Percentiles rank a stretch among this genome's conserved stretches.
phyloP scores from a whole-genome alignment of 108 stramenopile species.

The Pseudonitzschia delicatissima region DNA sequence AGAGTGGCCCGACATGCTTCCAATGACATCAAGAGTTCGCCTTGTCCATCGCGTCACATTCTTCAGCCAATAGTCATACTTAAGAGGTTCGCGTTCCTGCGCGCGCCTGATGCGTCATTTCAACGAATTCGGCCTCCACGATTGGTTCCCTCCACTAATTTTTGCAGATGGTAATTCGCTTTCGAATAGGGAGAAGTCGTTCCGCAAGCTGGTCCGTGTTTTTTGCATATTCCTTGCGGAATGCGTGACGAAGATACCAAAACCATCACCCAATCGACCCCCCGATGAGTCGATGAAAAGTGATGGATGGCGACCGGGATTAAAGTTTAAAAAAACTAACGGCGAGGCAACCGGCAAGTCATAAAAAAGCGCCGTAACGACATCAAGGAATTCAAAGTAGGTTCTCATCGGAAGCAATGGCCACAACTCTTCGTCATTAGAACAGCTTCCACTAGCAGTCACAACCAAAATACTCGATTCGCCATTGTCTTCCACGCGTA shows the following conservation, averaged over 20 bases:
- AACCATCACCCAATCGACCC: not conserved
- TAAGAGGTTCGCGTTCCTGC: not conserved
- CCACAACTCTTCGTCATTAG: too few species aligned
- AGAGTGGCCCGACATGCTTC: too few species aligned
- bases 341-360: too few species aligned
- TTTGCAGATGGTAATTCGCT: not conserved
- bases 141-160: conserved; percentile 6
- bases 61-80: too few species aligned
- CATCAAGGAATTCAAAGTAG: too few species aligned
- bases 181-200: not conserved
- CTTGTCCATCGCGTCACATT: too few species aligned
- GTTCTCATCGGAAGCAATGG: too few species aligned
- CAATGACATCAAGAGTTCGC: too few species aligned
- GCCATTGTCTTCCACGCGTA: not conserved
- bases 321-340: too few species aligned
- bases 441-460: too few species aligned
- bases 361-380: too few species aligned
- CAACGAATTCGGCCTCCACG: not conserved
- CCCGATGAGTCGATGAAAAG: not conserved
- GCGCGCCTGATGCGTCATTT: not conserved
- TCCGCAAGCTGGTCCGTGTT: not conserved
- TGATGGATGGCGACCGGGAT: conserved; percentile 3
- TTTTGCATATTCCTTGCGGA: not conserved
- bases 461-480: not conserved
- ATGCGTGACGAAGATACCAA: not conserved